Evolutionary conservation across 2,329 filamentous ascomycete genomes (phyloP), one percentile per base, ranked within the genome.

Genomic region (Fusarium udum): DNA sequence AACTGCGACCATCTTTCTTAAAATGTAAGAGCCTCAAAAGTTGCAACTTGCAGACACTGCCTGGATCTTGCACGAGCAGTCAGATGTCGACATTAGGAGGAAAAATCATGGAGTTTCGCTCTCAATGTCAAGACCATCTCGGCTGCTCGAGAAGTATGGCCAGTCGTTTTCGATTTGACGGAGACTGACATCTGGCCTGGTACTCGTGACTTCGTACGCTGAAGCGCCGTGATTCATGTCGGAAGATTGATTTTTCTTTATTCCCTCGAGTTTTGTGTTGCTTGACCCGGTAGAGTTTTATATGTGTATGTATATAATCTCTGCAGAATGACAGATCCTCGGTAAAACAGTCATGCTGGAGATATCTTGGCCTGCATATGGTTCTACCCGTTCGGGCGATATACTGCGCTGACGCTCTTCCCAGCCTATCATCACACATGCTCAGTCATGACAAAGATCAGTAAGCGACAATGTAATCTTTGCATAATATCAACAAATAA

Each of bases 401-500:
- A 52, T 61, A 20, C 14, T 52, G 52, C 40, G 34, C 28, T 67
- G 20, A 52, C 28, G 1, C 7, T 26, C 15, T 12, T 0, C 9
- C 40, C 22, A 11, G 26, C 26, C 61, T 65, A 60, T 67, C 32
- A 51, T 15, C 13, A 1, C 18, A n/a, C 20, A 28, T 20, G 8
- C 4, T 22, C 22, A 4, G 1, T 7, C 26, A 36, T 67, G 53
- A 67, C 62, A 48, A 67, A 67, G 32, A 26, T 61, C 16, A 32
- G 62, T 60, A 22, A 67, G 52, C 64, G 20, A 5, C 10, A 12
- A 9, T 24, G 63, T 67, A 20, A 67, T 45, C 62, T 26, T 15
- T 37, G 7, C 4, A 43, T 67, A 53, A 67, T 42, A 6, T 11
- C 1, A 14, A 4, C 18, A 15, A 6, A 12, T 4, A 22, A 2